A percentile compares a stretch with the other conserved stretches of the same genome.
Conservation (phyloP, 805 yeast genomes). For the Saccharomycopsis lassenensis region DNA sequence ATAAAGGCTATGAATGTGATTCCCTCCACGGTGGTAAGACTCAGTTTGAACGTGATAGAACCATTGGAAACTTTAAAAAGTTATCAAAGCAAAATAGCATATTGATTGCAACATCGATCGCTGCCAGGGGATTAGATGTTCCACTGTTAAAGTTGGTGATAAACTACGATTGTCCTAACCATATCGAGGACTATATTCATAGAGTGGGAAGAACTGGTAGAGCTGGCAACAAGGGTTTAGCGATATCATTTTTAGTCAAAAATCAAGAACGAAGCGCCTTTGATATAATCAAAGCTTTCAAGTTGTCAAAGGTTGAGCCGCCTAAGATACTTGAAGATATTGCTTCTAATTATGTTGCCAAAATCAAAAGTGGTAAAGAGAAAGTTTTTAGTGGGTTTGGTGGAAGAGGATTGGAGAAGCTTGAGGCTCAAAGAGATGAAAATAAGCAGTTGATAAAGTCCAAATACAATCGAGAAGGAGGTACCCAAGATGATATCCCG, state of each 20-base stretch:
- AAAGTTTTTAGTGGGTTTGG: slow-evolving; percentile 75
- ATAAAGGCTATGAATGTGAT: slow-evolving; percentile 45
- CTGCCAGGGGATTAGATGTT: slow-evolving; percentile 95
- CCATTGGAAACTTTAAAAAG: slow-evolving; percentile 56
- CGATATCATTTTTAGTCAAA: slow-evolving; percentile 60
- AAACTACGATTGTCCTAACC: slow-evolving; percentile 74
- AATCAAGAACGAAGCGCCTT: slow-evolving; percentile 53
- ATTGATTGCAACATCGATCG: slow-evolving; percentile 83
- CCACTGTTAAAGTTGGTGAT: slow-evolving; percentile 71
- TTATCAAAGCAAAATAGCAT: slow-evolving; percentile 52
- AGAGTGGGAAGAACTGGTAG: slow-evolving; percentile 95
- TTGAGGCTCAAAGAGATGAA: slow-evolving; percentile 46
- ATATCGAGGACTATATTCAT: slow-evolving; percentile 92
- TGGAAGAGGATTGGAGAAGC: slow-evolving; percentile 78
- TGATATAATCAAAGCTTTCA: slow-evolving; percentile 62
- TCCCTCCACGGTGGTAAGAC: slow-evolving; percentile 90
- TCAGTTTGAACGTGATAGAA: slow-evolving; percentile 68
- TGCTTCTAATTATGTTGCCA: slow-evolving; percentile 44
- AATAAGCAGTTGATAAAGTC: slow-evolving; percentile 12
- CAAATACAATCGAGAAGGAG: slow-evolving; percentile 18
- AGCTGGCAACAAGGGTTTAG: slow-evolving; percentile 69
- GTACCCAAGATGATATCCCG: slow-evolving; percentile 19
- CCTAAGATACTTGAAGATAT: slow-evolving; percentile 36
- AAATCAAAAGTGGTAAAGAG: slow-evolving; percentile 54
- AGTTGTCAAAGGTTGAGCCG: slow-evolving; percentile 30